A percentile compares a stretch with the other conserved stretches of the same genome.
Evolutionary conservation across 2,329 filamentous ascomycete genomes (phyloP).

Genomic region (Aspergillus novoparasiticus): DNA sequence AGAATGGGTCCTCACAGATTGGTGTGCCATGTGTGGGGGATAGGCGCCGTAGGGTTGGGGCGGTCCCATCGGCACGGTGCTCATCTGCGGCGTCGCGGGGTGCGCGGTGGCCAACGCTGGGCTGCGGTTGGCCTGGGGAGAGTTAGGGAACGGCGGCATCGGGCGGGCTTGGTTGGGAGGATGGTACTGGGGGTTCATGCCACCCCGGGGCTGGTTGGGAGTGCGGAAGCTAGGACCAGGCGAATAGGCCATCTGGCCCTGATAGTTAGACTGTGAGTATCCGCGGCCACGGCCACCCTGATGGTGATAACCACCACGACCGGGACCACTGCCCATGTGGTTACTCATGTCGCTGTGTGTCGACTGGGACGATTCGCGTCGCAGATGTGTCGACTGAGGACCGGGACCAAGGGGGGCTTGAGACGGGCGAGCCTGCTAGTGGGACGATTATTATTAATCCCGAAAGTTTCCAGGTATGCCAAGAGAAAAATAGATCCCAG

Average conservation of each 20-base stretch:
- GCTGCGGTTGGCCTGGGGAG: constrained; percentile 65
- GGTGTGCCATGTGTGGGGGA: constrained; percentile 58
- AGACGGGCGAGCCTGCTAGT: constrained; percentile 66
- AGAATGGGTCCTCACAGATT: constrained; percentile 61
- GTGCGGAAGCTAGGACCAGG: constrained; percentile 57
- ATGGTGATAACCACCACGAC: constrained; percentile 56
- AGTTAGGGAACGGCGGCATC: constrained; percentile 59
- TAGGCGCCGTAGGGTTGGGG: constrained; percentile 62
- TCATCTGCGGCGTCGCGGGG: constrained; percentile 71
- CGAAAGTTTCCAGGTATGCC: constrained; percentile 17
- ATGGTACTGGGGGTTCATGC: constrained; percentile 56
- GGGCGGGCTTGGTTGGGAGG: constrained; percentile 45
- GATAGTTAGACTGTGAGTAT: constrained; percentile 56
- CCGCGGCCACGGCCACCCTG: constrained; percentile 60
- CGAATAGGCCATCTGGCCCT: constrained; percentile 56
- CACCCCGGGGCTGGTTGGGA: constrained; percentile 54
- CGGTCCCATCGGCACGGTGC: constrained; percentile 67
- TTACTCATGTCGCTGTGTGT: constrained; percentile 72
- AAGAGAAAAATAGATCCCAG: constrained; percentile 11
- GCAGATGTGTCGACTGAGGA: constrained; percentile 73
- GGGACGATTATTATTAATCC: constrained; percentile 22
- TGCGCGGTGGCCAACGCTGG: constrained; percentile 67
- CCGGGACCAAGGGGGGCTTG: constrained; percentile 64
- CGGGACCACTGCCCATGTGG: constrained; percentile 54
- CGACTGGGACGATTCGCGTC: constrained; percentile 84